A percentile compares a stretch with the other conserved stretches of the same genome.
phyloP scores from a whole-genome alignment of 2,329 filamentous ascomycete genomes.

The Talaromyces sp. region DNA sequence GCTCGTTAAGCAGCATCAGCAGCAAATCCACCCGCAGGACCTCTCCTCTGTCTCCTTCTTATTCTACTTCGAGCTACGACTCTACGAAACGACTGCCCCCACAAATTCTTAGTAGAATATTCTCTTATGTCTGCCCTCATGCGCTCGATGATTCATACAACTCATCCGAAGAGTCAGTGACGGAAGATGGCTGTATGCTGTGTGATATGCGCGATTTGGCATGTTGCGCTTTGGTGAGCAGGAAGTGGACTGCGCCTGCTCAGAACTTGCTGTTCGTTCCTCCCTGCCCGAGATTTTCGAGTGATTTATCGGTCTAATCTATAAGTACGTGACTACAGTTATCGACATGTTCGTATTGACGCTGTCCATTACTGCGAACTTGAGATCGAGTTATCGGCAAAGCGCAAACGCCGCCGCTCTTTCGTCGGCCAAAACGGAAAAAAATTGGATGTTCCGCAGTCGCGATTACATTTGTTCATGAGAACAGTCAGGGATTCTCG shows the following conservation, averaged over 20 bases:
- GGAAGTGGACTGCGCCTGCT: constrained; percentile 63
- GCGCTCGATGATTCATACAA: constrained; percentile 71
- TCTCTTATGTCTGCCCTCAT: constrained; percentile 80
- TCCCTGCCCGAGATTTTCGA: too few relatives aligned
- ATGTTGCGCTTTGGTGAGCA: constrained; percentile 70
- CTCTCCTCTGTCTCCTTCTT: neutral
- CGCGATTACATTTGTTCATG: constrained; percentile 72
- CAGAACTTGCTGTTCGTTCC: constrained; percentile 60
- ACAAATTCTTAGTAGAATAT: constrained; percentile 71
- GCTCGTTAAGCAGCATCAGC: neutral
- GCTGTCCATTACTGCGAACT: constrained; percentile 90
- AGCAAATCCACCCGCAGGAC: neutral
- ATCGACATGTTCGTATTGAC: constrained; percentile 87
- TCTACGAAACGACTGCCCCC: constrained; percentile 58
- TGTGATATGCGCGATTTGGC: constrained; percentile 88
- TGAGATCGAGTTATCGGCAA: constrained; percentile 75
- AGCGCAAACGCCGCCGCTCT: constrained; percentile 67
- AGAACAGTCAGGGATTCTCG: constrained; percentile 77
- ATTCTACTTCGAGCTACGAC: constrained; percentile 23
- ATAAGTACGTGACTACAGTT: constrained; percentile 49
- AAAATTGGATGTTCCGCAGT: constrained; percentile 72
- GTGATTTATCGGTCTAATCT: too few relatives aligned
- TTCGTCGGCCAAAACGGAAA: constrained; percentile 73
- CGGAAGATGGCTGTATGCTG: constrained; percentile 81
- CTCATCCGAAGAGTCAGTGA: constrained; percentile 74